Conservation (phyloP, 2,329 filamentous ascomycete genomes). For the Pseudogymnoascus sp. region DNA sequence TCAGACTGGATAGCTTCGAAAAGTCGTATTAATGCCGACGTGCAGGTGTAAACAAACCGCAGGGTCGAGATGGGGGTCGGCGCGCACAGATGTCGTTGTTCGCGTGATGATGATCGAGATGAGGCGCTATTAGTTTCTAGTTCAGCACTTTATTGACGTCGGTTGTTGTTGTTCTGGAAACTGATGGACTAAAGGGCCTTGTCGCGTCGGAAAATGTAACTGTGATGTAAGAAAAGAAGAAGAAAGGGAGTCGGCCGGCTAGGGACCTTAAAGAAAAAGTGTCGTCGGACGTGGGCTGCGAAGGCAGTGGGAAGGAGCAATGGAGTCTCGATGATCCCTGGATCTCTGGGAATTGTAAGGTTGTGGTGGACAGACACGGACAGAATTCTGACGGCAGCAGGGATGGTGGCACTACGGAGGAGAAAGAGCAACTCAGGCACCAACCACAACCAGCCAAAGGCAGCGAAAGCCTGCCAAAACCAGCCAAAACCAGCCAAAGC, state of each 20-base stretch:
- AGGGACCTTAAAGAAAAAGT: neutral
- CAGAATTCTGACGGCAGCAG: neutral
- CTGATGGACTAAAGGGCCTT: neutral
- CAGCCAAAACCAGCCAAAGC: neutral
- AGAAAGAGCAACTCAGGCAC: constrained; percentile 3
- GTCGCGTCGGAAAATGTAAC: neutral
- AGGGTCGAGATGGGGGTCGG: neutral
- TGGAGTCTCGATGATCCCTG: constrained; percentile 2
- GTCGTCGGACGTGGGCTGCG: neutral
- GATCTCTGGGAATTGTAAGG: neutral
- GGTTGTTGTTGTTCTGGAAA: neutral
- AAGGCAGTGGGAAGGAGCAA: neutral
- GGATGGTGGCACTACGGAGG: neutral
- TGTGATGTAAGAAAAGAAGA: neutral
- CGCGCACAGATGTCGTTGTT: neutral
- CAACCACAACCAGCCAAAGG: neutral
- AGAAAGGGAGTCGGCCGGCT: neutral
- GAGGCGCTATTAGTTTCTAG: constrained; percentile 3
- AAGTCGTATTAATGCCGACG: neutral
- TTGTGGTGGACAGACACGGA: constrained; percentile 5
- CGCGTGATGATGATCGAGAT: neutral
- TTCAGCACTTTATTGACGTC: neutral
- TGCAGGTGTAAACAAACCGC: neutral
- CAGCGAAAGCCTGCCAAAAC: neutral
- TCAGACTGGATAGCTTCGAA: neutral